Base-by-base conservation (phyloP, 176 grass and related monocot genomes). In the Ampelocalamus luodianensis region DNA sequence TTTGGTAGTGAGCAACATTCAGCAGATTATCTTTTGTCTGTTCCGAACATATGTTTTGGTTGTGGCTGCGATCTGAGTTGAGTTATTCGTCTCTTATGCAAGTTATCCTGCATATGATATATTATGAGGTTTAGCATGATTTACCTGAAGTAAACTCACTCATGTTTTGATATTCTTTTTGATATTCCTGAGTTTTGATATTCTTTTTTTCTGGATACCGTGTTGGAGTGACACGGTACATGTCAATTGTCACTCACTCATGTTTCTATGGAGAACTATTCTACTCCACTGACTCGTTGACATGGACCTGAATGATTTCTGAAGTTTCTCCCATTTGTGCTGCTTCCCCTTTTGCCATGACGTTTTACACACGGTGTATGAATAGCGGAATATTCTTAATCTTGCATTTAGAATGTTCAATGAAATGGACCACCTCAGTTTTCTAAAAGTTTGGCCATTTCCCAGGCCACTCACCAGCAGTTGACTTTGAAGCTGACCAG, bases 401-500 rank as follows among this genome's bases (percentile, higher is more conserved):
- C 29, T 60, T 26, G 17, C 64, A 71, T 29, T 42, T 67, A 66
- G 79, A 78, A 66, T 51, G 39, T 83, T 87, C 79, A 87, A 87
- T 58, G 74, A 45, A 68, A 75, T 74, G 78, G 40, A 82, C n/a
- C 53, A 70, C 29, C 7, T 62, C 26, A 3, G 67, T 72, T 87
- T 42, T 83, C 67, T 66, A 26, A 58, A 68, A 59, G 79, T 87
- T 83, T 87, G 89, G 85, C 68, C 80, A 37, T 69, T 60, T 68
- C 67, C 45, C 38, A 72, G 73, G 78, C 82, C 55, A 65, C 72
- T 79, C 59, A 82, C 68, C 32, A 8, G 58, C 66, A 17, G 80
- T 84, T 87, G 85, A 90, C 89, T 91, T 87, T 80, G 89, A 87
- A 90, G 74, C 73, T 83, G 89, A 90, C 79, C 68, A 51, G 46